Evolutionary conservation across 495 filamentous ascomycete species (phyloP).

Genomic region (Xylaria cubensis): DNA sequence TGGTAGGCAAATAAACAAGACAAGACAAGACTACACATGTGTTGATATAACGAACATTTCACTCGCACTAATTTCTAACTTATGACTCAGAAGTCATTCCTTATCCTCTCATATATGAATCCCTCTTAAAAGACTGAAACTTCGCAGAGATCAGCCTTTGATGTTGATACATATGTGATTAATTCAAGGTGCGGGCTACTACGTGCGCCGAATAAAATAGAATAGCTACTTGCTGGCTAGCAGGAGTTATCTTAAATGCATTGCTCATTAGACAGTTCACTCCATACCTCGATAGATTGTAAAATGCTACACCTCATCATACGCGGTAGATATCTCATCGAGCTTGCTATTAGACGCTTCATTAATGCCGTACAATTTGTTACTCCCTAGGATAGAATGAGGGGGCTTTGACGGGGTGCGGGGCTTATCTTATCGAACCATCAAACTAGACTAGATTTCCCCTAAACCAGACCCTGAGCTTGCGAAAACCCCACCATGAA

Average conservation of each 20-base stretch:
- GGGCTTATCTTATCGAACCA: slow-evolving; percentile 27
- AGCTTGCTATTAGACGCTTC: background rate
- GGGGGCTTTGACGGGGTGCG: background rate
- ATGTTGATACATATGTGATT: background rate
- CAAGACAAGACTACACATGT: background rate
- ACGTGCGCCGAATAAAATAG: background rate
- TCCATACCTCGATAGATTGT: background rate
- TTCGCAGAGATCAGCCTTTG: background rate
- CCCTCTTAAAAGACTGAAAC: background rate
- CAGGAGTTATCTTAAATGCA: background rate
- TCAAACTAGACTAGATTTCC: background rate
- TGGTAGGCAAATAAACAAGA: background rate
- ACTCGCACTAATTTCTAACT: background rate
- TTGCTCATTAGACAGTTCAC: background rate
- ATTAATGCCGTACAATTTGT: background rate
- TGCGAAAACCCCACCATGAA: slow-evolving; percentile 26
- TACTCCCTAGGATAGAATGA: background rate
- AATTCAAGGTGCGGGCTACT: background rate
- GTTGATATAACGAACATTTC: background rate
- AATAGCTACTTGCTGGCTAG: background rate
- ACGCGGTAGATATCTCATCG: background rate
- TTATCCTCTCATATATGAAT: background rate
- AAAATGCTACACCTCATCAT: no score
- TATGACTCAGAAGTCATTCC: background rate
- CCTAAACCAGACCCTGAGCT: slow-evolving; percentile 13